Conservation (phyloP, 495 filamentous ascomycete species). For the Podospora pseudocomata region DNA sequence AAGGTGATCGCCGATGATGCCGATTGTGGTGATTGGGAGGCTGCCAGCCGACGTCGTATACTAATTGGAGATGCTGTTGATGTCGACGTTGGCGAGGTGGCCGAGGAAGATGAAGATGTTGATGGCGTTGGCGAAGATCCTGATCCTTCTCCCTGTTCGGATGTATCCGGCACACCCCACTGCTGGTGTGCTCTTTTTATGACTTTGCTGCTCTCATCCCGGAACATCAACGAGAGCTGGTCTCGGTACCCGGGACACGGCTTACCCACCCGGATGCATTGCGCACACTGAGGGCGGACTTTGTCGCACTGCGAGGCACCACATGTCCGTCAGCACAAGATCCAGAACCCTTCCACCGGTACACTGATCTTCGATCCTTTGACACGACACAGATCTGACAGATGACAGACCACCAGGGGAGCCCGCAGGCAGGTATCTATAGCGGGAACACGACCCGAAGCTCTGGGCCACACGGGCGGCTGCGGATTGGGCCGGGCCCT, state of each 20-base stretch:
- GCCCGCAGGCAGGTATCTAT: not conserved
- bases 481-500: not conserved
- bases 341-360: not conserved
- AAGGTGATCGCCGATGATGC: not conserved
- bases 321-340: conserved; percentile 4
- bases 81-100: not conserved
- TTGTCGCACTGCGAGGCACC: conserved; percentile 56
- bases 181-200: conserved; percentile 59
- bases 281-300: conserved; percentile 59
- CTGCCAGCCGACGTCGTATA: conserved; percentile 9
- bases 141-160: conserved; percentile 24
- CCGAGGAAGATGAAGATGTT: conserved; percentile 11
- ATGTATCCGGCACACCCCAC: conserved; percentile 37
- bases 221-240: conserved; percentile 65
- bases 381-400: not conserved
- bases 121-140: conserved; percentile 30
- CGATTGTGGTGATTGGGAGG: conserved; percentile 14
- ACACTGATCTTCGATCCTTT: not conserved
- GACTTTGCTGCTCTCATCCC: conserved; percentile 67
- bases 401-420: not conserved
- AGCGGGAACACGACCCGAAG: conserved; percentile 19
- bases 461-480: not conserved
- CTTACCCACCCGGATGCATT: conserved; percentile 56
- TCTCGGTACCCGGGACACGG: conserved; percentile 68
- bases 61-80: not conserved